These are phyloP conservation scores for Solanum peruvianum DNA, from an alignment of 257 asterid genomes.

Conservation along the genomic window DNA sequence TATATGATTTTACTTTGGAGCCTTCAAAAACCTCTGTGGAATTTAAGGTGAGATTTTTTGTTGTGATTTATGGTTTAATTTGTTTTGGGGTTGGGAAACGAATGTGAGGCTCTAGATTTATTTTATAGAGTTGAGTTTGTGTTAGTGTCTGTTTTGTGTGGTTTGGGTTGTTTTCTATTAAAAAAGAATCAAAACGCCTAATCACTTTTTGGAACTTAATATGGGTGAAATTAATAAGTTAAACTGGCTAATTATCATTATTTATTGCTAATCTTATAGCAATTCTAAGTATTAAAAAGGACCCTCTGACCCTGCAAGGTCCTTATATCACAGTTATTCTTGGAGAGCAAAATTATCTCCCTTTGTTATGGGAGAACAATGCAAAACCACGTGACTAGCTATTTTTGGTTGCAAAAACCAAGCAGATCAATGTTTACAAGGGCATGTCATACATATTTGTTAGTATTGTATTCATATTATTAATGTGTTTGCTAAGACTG, in stretches of 20 bases:
- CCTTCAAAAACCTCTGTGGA: constrained; percentile 63
- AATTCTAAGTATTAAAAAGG: neutral
- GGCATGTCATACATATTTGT: neutral
- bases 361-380: no score
- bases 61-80: neutral
- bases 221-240: neutral
- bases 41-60: constrained; percentile 47
- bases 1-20: constrained; percentile 59
- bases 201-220: neutral
- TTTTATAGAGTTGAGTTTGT: neutral
- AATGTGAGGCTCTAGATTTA: neutral
- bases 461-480: neutral
- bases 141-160: neutral
- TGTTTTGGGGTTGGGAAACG: neutral
- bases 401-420: neutral
- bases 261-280: neutral
- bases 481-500: neutral
- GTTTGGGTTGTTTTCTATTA: neutral
- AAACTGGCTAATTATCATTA: neutral
- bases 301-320: neutral
- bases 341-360: neutral
- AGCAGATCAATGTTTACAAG: neutral
- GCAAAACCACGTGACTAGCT: neutral
- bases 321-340: neutral
- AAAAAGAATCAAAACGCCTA: neutral